Evolutionary conservation across 2,329 filamentous ascomycete species (phyloP), one percentile per base, ranked within the genome.

Genomic region (Ophiocordyceps camponoti-rufipedis): DNA sequence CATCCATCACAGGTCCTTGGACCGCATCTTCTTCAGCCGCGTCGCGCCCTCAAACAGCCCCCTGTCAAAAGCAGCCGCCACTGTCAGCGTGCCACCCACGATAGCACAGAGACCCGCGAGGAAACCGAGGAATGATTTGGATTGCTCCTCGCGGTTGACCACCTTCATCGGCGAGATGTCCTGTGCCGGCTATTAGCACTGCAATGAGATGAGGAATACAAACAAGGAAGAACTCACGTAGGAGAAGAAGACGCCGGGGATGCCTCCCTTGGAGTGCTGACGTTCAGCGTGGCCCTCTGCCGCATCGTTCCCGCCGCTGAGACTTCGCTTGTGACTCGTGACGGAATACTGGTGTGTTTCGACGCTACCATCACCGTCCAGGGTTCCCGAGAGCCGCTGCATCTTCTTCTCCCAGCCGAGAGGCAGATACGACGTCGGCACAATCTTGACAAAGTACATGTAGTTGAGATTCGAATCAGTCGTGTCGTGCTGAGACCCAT

Each of bases 111-210:
- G 77, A 43, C 91, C 91, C 1, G 91, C 89, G 48, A 98, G 64
- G 70, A 98, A 98, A 16, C 85, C 85, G 0, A 85, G 78, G 61
- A 98, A 93, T 5, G 82, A 83, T 71, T 96, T 96, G 49, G 80
- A 71, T 42, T 85, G 78, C 53, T 85, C 82, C 67, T 98, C 93
- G 46, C 88, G 82, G 69, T 98, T 98, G 65, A 98, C 83, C 49
- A 98, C 89, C 68, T 96, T 98, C 91, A 98, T 98, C 5, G 91
- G 91, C 2, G 89, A 96, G 62, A 98, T 98, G 56, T 98, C 91
- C 83, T 88, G 28, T 4, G 13, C 11, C 28, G 4, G 10, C 42
- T 29, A 31, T 39, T 6, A 35, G 28, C n/a, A 10, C 2, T 14
- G 23, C 13, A 13, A 14, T 19, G 16, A 14, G 32, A 28, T 13